Evolutionary conservation across 306 rosid genomes (phyloP), one percentile per base, ranked within the genome.

Genomic region (Trifolium fragiferum): DNA sequence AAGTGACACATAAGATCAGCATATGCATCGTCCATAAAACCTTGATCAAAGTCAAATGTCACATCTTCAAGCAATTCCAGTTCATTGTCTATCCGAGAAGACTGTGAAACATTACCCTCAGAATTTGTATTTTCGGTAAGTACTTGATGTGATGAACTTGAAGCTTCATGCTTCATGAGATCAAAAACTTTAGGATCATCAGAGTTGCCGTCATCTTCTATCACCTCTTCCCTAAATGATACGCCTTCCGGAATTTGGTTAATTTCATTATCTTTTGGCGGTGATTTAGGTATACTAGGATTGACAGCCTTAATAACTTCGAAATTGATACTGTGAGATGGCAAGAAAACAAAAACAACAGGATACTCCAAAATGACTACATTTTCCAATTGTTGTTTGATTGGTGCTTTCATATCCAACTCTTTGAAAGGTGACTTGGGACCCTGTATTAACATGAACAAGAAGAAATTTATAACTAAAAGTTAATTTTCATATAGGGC

Each of bases 311-410:
- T 88, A 68, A 89, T 51, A 21, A 89, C 90, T 84, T 88, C 89
- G 73, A 89, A 89, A 86, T 84, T 73, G 58, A 82, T 74, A 59
- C 27, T 55, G 35, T 95, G 96, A 15, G 90, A 90, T 2, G 96
- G 92, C 61, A 92, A 86, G 72, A 84, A 81, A 57, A 92, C 92
- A 84, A 83, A 70, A 51, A 95, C 81, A 54, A 90, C 83, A 57
- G 99, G 99, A 84, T 88, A 91, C 85, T 91, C 98, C 89, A 94
- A 77, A 64, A 94, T 74, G 62, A 76, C 83, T 51, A 82, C 33
- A 69, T 88, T 80, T 43, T 86, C 76, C 74, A 95, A 78, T 75
- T 90, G 96, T 70, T 90, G 84, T 85, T 87, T 84, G 69, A 95
- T 84, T 62, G 98, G 98, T 67, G 75, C 81, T 18, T 81, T 83